Percentiles rank a stretch among this genome's conserved stretches.
Conservation (phyloP, 2,329 filamentous ascomycete genomes). For the Cordyceps javanica region DNA sequence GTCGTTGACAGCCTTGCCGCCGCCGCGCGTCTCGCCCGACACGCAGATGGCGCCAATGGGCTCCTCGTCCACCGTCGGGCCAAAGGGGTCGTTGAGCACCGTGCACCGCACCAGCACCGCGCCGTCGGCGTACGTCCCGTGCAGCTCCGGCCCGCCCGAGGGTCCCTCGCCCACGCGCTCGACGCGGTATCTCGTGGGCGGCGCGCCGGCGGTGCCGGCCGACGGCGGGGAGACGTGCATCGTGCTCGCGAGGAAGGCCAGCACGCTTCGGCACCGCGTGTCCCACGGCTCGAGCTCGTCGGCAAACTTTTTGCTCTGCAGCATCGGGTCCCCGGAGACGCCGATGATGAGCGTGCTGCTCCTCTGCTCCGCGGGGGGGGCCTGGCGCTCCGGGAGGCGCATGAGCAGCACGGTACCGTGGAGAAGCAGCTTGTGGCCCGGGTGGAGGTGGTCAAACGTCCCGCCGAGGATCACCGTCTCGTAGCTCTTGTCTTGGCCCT, state of each 20-base stretch:
- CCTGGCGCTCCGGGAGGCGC: constrained; percentile 39
- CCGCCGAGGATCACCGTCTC: constrained; percentile 70
- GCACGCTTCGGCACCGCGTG: constrained; percentile 60
- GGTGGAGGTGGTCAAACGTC: constrained; percentile 94
- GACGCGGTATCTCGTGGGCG: neutral
- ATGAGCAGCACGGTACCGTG: constrained; percentile 76
- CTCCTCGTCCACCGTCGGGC: constrained; percentile 81
- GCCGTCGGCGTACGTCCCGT: constrained; percentile 51
- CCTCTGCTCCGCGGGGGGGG: constrained; percentile 33
- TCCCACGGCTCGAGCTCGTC: constrained; percentile 78
- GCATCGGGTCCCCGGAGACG: constrained; percentile 79
- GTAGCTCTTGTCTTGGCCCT: constrained; percentile 18
- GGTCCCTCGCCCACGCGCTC: neutral
- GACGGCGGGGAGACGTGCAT: constrained; percentile 36
- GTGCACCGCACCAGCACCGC: constrained; percentile 68
- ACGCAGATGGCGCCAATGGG: constrained; percentile 75
- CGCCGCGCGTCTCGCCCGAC: constrained; percentile 79
- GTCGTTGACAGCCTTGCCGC: constrained; percentile 81
- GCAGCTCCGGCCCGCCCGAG: constrained; percentile 21
- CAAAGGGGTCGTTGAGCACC: constrained; percentile 80
- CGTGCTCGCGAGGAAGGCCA: constrained; percentile 66
- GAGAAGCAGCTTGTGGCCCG: constrained; percentile 91
- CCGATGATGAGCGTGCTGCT: constrained; percentile 72
- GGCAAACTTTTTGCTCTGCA: constrained; percentile 84
- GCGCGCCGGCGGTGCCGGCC: neutral